Base-by-base conservation (phyloP, 2,329 filamentous ascomycete species). In the Verticillium klebahnii region DNA sequence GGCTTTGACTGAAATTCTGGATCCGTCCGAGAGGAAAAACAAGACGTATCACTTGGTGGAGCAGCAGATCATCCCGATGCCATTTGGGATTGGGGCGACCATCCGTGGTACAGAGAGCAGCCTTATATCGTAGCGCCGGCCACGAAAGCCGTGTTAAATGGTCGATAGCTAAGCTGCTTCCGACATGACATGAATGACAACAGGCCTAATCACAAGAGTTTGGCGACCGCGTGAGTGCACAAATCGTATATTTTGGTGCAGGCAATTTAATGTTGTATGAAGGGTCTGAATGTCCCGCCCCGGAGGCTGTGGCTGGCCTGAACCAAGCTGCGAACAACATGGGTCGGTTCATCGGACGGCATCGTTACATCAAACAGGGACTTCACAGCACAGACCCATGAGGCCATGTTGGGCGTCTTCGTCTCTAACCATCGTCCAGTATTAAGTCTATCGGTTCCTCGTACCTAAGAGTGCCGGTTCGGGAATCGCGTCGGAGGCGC, bases 391-490 rank as follows among this genome's bases (percentile, higher is more conserved):
- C 19, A 25, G 45, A 14, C 45, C 45, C 17, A 52, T 52, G 45
- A n/a, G 45, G 45, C 45, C 6, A 25, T 52, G 39, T 23, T 14
- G 45, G 45, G 45, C 69, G 68, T 72, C 71, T 19, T 58, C 60
- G 57, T 65, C 56, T 60, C 60, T 55, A 64, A 63, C 63, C 61
- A 52, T 61, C 62, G 60, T 65, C 65, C 57, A 71, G 69, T 78
- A 78, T 79, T 79, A 79, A 77, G 74, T 78, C 77, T 79, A 78
- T 70, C 68, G 70, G 65, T 71, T 75, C 57, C 74, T 74, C 72
- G 71, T 77, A 76, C 73, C 72, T 71, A 75, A 69, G 69, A 69
- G 67, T 40, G 61, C 62, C 64, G 63, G 61, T 45, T 57, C 61
- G 60, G 61, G 63, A 59, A 59, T 59, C 60, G 61, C 60, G 63